Evolutionary conservation across 305 asterid species (phyloP), one percentile per base, ranked within the genome.

Genomic region (Salvia sclarea): DNA sequence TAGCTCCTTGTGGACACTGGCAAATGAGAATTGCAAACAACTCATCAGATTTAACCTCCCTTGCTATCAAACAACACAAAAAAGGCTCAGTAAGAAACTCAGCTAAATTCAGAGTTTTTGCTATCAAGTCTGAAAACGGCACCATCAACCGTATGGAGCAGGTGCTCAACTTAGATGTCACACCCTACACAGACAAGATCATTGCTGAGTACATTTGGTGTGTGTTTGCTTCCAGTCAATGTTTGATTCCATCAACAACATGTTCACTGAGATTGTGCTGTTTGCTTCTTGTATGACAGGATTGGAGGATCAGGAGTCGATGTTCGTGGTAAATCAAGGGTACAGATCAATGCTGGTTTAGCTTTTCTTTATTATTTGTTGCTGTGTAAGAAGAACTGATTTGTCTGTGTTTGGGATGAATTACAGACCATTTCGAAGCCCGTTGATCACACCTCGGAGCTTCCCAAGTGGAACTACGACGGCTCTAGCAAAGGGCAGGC

Each of bases 401-500:
- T 61, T 50, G 22, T 62, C 13, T 45, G 54, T 17, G 48, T 30
- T 18, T 4, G 17, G 12, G 10, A n/a, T n/a, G 17, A 2, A 76
- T 61, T 83, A 1, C 35, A 93, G 98, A 90, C 97, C 41, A 40
- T 93, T 53, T 69, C 94, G 28, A 90, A 85, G 85, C 97, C 95
- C 53, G 95, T 90, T 33, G 77, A 87, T 66, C 88, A 88, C 78
- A 95, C 96, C 38, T 90, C 97, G n/a, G 98, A 90, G 82, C 97
- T 93, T 55, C 97, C 98, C 24, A 93, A 88, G 79, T 93, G 97
- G 97, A 93, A 93, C 84, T 93, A 88, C 45, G 97, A 90, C 67
- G 98, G 98, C 74, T 93, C 98, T 4, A 93, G 98, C 72, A 92
- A 96, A 13, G 98, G 98, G 75, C 98, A 92, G 75, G 98, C 98